Conservation (phyloP, 2,329 filamentous ascomycete species). For the Penicillium italicum region DNA sequence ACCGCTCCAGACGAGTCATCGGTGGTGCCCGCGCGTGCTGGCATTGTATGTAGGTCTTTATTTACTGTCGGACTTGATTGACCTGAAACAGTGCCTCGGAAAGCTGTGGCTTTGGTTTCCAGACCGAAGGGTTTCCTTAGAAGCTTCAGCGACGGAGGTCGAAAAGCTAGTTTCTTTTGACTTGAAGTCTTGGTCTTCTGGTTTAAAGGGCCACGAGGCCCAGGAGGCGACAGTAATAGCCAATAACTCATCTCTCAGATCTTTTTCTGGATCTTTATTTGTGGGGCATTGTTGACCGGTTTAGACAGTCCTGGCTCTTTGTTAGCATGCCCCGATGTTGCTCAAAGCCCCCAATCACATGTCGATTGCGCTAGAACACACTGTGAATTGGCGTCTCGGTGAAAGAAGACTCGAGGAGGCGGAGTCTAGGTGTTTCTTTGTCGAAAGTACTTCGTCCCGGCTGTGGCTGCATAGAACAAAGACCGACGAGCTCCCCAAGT, state of each 20-base stretch:
- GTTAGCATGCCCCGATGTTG: background rate
- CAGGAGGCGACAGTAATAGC: background rate
- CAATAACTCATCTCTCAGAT: conserved; percentile 6
- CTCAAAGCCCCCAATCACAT: background rate
- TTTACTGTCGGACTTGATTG: background rate
- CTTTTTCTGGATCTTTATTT: background rate
- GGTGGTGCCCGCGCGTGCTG: background rate
- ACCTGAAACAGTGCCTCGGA: conserved; percentile 2
- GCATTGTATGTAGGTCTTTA: background rate
- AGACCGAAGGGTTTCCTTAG: background rate
- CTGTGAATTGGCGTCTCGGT: background rate
- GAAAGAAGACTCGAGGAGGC: background rate
- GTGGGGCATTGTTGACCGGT: background rate
- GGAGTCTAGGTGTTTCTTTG: background rate
- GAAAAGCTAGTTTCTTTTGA: conserved; percentile 1
- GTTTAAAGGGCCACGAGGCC: background rate
- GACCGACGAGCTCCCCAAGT: background rate
- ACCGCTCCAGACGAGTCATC: background rate
- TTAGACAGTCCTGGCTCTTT: background rate
- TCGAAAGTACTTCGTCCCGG: background rate
- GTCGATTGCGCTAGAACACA: background rate
- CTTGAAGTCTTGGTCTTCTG: background rate
- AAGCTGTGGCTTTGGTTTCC: background rate
- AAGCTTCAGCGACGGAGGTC: conserved; percentile 10
- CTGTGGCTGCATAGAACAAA: conserved; percentile 4